Percentiles rank a stretch among this genome's conserved stretches.
These are phyloP conservation scores for Cylindrotheca closterium DNA, from an alignment of 108 stramenopile genomes.

Conservation along the genomic window DNA sequence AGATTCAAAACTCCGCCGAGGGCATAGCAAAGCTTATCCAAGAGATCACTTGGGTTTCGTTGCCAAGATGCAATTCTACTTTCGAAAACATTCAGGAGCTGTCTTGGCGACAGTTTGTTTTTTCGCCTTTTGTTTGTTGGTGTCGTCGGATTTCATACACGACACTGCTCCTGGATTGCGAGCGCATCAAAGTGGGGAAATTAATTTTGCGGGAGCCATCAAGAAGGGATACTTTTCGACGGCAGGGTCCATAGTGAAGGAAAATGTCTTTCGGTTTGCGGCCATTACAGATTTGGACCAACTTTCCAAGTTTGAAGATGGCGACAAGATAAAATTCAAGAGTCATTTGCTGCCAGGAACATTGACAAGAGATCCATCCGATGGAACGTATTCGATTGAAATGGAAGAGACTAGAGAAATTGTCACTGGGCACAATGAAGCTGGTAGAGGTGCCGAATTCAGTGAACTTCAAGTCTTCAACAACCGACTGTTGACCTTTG, in stretches of 20 bases:
- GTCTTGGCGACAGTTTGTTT: conserved; percentile 34
- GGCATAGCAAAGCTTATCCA: conserved; percentile 71
- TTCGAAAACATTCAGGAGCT: conserved; percentile 36
- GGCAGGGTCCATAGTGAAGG: conserved; percentile 39
- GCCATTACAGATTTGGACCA: conserved; percentile 89
- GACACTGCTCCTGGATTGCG: conserved; percentile 20
- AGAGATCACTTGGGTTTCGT: conserved; percentile 18
- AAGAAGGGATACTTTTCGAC: conserved; percentile 71
- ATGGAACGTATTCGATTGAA: conserved; percentile 47
- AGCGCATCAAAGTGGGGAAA: neutral
- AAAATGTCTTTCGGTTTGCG: conserved; percentile 73
- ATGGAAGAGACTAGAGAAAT: conserved; percentile 64
- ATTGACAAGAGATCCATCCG: conserved; percentile 38
- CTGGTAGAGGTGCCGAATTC: conserved; percentile 93
- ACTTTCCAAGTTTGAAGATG: conserved; percentile 54
- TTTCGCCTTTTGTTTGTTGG: conserved; percentile 35
- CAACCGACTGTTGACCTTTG: conserved; percentile 84
- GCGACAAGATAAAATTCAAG: conserved; percentile 64
- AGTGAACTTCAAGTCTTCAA: conserved; percentile 85
- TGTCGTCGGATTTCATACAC: conserved; percentile 34
- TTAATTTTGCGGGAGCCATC: conserved; percentile 62
- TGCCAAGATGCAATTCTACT: conserved; percentile 30
- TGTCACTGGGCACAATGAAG: conserved; percentile 89
- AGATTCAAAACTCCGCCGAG: neutral
- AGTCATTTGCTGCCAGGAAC: conserved; percentile 69